phyloP scores from a whole-genome alignment of 2,329 filamentous ascomycete genomes.

The Immersiporthe knoxdaviesiana region DNA sequence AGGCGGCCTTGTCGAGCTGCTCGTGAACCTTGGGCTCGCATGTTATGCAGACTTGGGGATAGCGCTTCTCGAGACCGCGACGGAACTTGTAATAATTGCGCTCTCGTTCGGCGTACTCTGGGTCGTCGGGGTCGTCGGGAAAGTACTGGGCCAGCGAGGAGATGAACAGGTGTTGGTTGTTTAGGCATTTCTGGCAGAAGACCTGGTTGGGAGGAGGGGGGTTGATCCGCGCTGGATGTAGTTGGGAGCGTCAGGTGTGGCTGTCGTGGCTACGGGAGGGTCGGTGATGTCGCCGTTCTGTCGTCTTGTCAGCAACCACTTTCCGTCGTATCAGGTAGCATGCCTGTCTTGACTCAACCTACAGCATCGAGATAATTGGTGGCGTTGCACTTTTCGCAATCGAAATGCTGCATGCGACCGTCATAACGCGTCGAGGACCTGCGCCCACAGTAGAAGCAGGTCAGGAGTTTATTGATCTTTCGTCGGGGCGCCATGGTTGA shows the following conservation, averaged over 20 bases:
- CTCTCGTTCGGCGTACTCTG: slow-evolving; percentile 71
- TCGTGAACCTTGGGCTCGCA: slow-evolving; percentile 77
- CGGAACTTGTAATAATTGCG: slow-evolving; percentile 71
- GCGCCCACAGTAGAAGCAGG: slow-evolving; percentile 84
- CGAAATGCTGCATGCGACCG: slow-evolving; percentile 65
- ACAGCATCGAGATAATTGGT: slow-evolving; percentile 90
- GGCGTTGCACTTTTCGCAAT: slow-evolving; percentile 79
- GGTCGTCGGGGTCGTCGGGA: slow-evolving; percentile 64
- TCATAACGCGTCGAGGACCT: slow-evolving; percentile 64
- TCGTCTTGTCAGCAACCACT: slow-evolving; percentile 17
- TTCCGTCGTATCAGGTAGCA: not conserved
- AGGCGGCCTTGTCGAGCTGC: slow-evolving; percentile 71
- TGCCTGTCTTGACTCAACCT: slow-evolving; percentile 33
- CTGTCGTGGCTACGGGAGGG: slow-evolving; percentile 69
- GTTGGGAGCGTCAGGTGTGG: slow-evolving; percentile 45
- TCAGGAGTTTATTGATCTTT: slow-evolving; percentile 47
- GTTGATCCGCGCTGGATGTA: slow-evolving; percentile 52
- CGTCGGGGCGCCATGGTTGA: slow-evolving; percentile 47
- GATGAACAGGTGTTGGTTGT: slow-evolving; percentile 85
- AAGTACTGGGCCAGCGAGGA: slow-evolving; percentile 80
- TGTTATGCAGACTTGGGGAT: slow-evolving; percentile 83
- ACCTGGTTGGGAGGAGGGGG: slow-evolving; percentile 43
- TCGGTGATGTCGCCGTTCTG: slow-evolving; percentile 90
- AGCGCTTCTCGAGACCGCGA: slow-evolving; percentile 74
- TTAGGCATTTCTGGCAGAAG: slow-evolving; percentile 78